Percentiles rank a stretch among this genome's conserved stretches.
phyloP scores from a whole-genome alignment of 192 early-diverging fungal genomes.

The Gaertneriomyces semiglobifer region DNA sequence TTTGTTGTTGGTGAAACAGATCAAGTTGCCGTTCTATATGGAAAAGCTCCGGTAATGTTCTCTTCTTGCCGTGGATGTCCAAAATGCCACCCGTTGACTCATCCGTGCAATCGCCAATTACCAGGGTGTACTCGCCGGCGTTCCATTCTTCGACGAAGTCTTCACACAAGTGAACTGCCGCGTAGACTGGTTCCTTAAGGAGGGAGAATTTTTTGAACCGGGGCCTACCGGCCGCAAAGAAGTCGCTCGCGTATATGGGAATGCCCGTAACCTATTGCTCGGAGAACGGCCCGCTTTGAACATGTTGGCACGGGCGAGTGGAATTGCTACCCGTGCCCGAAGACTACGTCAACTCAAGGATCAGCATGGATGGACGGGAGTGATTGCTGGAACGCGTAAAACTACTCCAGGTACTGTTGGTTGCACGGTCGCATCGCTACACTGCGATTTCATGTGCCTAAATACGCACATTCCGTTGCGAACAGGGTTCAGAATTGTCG shows the following conservation, averaged over 20 bases:
- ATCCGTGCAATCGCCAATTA: background rate
- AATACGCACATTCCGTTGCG: background rate
- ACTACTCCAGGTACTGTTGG: conserved; percentile 80
- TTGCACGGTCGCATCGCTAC: background rate
- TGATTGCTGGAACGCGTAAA: conserved; percentile 94
- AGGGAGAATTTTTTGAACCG: conserved; percentile 81
- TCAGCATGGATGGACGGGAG: conserved; percentile 68
- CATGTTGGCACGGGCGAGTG: conserved; percentile 88
- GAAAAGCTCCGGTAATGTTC: conserved; percentile 62
- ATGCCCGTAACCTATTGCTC: conserved; percentile 77
- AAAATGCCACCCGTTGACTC: too few species aligned
- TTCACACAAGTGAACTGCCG: conserved; percentile 88
- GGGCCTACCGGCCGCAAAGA: conserved; percentile 36
- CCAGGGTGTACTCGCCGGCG: conserved; percentile 83
- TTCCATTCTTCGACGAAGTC: conserved; percentile 94
- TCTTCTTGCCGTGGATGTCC: too few species aligned
- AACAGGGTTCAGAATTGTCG: conserved; percentile 88
- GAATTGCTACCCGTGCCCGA: conserved; percentile 78
- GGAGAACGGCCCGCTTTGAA: conserved; percentile 95
- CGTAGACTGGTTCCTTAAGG: conserved; percentile 80
- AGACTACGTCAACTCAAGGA: conserved; percentile 63
- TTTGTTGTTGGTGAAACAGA: conserved; percentile 89
- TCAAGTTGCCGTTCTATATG: conserved; percentile 77
- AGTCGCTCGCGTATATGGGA: conserved; percentile 80
- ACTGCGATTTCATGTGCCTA: conserved; percentile 12